A percentile compares a stretch with the other conserved stretches of the same genome.
These are phyloP conservation scores for Brassica balearica DNA, from an alignment of 441 rosid genomes.

Conservation along the genomic window DNA sequence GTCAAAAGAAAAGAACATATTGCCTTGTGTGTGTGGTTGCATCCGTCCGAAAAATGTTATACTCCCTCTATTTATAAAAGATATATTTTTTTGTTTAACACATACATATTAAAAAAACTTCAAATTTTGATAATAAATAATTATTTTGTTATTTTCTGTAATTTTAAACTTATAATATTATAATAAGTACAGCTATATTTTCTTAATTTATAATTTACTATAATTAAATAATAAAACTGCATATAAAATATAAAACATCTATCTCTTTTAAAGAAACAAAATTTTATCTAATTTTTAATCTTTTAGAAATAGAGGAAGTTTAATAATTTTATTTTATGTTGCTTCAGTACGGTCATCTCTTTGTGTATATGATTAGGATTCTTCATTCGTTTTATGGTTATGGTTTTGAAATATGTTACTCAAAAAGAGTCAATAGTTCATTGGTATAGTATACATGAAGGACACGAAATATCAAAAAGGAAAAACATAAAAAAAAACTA, in stretches of 20 bases:
- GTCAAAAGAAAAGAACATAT: neutral
- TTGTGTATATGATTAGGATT: neutral
- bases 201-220: neutral
- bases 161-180: neutral
- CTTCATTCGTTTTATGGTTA: neutral
- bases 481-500: no score
- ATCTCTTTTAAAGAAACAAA: neutral
- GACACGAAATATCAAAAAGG: no score
- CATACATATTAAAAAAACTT: neutral
- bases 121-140: neutral
- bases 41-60: neutral
- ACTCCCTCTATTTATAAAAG: neutral
- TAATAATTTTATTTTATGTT: neutral
- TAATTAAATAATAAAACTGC: neutral
- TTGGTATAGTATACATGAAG: conserved; percentile 6
- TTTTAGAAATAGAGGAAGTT: neutral
- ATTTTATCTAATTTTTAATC: neutral
- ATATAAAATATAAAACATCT: neutral
- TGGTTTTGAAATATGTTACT: neutral
- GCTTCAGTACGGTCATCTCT: neutral
- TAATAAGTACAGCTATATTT: neutral
- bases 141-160: neutral
- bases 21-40: neutral
- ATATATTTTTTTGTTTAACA: neutral
- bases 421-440: neutral